Base-by-base conservation (phyloP, 2,329 filamentous ascomycete species). In the Anisogramma anomala region DNA sequence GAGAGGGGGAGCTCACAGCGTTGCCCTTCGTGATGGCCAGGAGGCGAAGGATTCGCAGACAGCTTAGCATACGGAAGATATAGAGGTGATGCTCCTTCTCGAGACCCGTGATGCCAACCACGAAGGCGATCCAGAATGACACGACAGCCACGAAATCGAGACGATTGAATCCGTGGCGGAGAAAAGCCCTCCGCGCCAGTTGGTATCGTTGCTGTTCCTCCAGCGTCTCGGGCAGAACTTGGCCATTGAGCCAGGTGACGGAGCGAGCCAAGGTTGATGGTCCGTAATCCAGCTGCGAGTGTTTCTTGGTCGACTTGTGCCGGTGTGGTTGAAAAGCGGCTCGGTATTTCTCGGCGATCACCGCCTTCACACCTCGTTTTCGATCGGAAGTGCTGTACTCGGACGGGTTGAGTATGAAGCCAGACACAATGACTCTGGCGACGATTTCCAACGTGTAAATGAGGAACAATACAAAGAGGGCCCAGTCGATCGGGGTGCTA, bases 41-140 rank as follows among this genome's bases (percentile, higher is more conserved):
- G n/a, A 98, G 71, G 46, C 91, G 78, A 49, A 98, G 65, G 49
- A 98, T 95, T 33, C 93, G 84, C 49, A 98, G 70, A 61, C 87
- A 95, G 55, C 88, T 94, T 45, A 98, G 69, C 93, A 98, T 98
- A 42, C 85, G 81, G 60, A 98, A 98, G 6, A 96, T 74, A 52
- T 87, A 94, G 6, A 96, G 60, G 55, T 93, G 84, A 39, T 78
- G 69, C 2, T 60, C 55, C 46, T 71, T 69, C 55, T 95, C 84
- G 15, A 87, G 57, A 1, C 81, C 78, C 9, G 74, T 72, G 14
- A 88, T 62, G 23, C 77, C 75, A 37, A 98, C 68, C 9, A 76
- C 58, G 53, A 96, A 91, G 1, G 85, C 81, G 43, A 94, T 81
- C 91, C 91, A 98, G 61, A 87, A 98, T 0, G 89, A 82, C n/a